A percentile compares a stretch with the other conserved stretches of the same genome.
phyloP scores from a whole-genome alignment of 2,329 filamentous ascomycete genomes.

The Apiospora phragmitis region DNA sequence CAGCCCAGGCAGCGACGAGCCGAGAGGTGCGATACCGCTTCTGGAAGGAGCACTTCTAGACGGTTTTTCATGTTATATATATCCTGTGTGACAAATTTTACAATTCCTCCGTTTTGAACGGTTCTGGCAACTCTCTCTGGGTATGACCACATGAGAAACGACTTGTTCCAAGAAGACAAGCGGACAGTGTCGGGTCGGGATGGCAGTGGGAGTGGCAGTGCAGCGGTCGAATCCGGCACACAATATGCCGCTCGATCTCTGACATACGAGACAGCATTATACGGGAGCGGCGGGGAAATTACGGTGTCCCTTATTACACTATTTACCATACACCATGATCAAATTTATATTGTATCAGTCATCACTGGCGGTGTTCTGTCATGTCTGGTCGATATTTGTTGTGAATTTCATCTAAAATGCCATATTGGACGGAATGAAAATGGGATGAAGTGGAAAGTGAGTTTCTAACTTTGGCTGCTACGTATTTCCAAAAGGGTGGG shows the following conservation, averaged over 20 bases:
- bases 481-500: not conserved
- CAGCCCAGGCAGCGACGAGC: slow-evolving; percentile 70
- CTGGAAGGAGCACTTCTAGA: slow-evolving; percentile 92
- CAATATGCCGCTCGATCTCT: not conserved
- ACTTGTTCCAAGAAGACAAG: not conserved
- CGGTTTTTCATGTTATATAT: slow-evolving; percentile 5
- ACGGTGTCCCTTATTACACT: not conserved
- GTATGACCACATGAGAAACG: not conserved
- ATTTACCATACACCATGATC: not conserved
- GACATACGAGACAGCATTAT: not conserved
- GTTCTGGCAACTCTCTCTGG: not conserved
- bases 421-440: not conserved
- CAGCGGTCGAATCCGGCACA: not conserved
- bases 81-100: not conserved
- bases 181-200: not conserved
- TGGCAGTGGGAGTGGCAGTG: not conserved
- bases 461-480: not conserved
- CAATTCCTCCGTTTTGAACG: not conserved
- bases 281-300: not conserved
- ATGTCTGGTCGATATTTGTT: not conserved
- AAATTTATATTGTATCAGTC: not conserved
- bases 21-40: slow-evolving; percentile 91
- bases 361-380: not conserved
- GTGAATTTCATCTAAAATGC: not conserved
- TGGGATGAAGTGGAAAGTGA: not conserved